Percentiles rank a stretch among this genome's conserved stretches.
phyloP scores from a whole-genome alignment of 2,329 filamentous ascomycete genomes.

The Leptographium galeiforme region DNA sequence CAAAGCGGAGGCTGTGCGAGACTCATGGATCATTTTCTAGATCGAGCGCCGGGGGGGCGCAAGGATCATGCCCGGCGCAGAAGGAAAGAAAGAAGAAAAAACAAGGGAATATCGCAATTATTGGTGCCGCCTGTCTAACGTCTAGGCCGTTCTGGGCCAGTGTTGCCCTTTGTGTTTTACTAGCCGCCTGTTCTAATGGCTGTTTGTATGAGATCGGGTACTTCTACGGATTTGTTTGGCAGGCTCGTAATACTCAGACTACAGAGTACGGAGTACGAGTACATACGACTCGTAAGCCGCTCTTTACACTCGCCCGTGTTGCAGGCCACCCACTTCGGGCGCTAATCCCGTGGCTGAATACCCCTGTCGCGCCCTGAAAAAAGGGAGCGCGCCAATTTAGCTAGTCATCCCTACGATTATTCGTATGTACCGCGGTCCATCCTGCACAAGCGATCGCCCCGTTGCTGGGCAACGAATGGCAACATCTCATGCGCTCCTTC shows the following conservation, averaged over 20 bases:
- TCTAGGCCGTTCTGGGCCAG: too few species aligned
- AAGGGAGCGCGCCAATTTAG: neutral
- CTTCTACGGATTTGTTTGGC: too few species aligned
- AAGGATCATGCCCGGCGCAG: neutral
- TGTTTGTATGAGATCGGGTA: too few species aligned
- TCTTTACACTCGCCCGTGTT: neutral
- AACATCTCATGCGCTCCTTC: conserved; percentile 6
- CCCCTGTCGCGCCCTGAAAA: neutral
- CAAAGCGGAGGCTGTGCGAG: neutral
- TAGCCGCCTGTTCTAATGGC: neutral
- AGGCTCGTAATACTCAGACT: too few species aligned
- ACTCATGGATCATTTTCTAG: neutral
- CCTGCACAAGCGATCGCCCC: neutral
- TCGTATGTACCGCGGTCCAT: neutral
- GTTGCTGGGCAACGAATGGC: conserved; percentile 13
- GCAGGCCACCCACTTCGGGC: neutral
- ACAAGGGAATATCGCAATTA: neutral
- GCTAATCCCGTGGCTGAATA: neutral
- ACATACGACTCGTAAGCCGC: too few species aligned
- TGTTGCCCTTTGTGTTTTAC: neutral
- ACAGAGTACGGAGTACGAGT: too few species aligned
- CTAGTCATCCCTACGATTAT: neutral
- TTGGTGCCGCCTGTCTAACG: neutral
- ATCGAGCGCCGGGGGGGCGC: neutral
- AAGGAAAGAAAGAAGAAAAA: neutral